These are phyloP conservation scores for Arabis alpina DNA, from an alignment of 345 rosid genomes.

Conservation along the genomic window DNA sequence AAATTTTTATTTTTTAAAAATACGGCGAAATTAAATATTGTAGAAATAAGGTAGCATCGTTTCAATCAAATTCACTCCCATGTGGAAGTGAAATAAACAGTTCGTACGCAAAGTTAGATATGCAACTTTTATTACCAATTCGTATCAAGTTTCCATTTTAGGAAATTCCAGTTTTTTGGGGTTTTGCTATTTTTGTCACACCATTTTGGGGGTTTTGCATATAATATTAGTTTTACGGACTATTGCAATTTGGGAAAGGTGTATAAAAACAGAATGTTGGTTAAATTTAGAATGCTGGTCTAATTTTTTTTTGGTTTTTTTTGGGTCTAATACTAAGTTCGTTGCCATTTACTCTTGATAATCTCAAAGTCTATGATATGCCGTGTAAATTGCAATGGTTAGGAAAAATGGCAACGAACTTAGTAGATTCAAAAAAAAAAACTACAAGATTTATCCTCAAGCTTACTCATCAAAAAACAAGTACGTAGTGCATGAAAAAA, in stretches of 20 bases:
- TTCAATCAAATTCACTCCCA: background rate
- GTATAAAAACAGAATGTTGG: background rate
- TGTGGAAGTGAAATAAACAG: background rate
- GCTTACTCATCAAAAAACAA: too few species aligned
- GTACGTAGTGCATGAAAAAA: too few species aligned
- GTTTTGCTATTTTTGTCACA: background rate
- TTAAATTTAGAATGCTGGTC: too few species aligned
- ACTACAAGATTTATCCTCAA: too few species aligned
- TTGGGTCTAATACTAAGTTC: too few species aligned
- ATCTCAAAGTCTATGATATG: too few species aligned
- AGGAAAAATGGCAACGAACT: background rate
- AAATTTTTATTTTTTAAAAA: too few species aligned
- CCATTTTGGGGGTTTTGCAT: background rate
- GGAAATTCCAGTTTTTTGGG: background rate
- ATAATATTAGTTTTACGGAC: background rate
- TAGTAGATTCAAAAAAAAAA: too few species aligned
- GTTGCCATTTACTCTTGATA: too few species aligned
- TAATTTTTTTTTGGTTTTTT: too few species aligned
- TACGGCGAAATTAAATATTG: background rate
- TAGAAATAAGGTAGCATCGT: background rate
- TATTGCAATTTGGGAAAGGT: background rate
- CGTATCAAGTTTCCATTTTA: conserved; percentile 6
- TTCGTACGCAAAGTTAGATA: conserved; percentile 15
- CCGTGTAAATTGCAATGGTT: too few species aligned
- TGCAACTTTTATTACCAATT: background rate